Percentiles rank a stretch among this genome's conserved stretches.
Evolutionary conservation across 306 rosid genomes (phyloP).

Genomic region (Sicyos edulis): DNA sequence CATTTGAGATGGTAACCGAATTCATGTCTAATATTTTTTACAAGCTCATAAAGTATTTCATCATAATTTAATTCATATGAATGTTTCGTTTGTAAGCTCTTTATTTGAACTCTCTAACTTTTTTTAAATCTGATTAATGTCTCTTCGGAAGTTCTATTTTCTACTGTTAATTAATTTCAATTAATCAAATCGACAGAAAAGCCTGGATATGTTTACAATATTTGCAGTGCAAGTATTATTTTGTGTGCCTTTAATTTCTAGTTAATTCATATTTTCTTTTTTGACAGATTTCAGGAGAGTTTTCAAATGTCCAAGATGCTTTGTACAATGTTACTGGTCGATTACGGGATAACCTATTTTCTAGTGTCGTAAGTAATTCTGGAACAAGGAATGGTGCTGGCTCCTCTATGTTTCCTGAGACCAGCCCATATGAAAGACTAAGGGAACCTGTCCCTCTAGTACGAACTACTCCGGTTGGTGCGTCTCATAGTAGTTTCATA

Average conservation of each 20-base stretch:
- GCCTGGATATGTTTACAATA: no score
- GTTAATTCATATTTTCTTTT: conserved; percentile 13
- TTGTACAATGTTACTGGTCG: conserved; percentile 85
- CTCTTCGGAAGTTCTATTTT: no score
- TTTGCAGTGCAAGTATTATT: neutral
- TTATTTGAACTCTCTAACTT: no score
- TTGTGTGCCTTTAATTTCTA: neutral
- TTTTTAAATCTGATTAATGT: no score
- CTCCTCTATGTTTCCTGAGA: conserved; percentile 45
- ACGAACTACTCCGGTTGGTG: conserved; percentile 31
- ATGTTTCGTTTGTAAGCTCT: no score
- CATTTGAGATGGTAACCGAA: no score
- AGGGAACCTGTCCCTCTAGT: conserved; percentile 47
- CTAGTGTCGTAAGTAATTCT: conserved; percentile 41
- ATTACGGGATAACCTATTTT: conserved; percentile 73
- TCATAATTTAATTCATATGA: no score
- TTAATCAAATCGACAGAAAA: no score
- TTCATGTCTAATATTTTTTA: no score
- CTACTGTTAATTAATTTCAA: no score
- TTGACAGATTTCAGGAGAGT: conserved; percentile 79
- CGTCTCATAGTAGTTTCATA: conserved; percentile 41
- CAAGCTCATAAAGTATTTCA: no score
- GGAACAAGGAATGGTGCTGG: conserved; percentile 38
- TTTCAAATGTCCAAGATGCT: conserved; percentile 90
- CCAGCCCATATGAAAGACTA: conserved; percentile 56